Evolutionary conservation across 306 rosid genomes (phyloP).

Genomic region (Fagus sylvatica): DNA sequence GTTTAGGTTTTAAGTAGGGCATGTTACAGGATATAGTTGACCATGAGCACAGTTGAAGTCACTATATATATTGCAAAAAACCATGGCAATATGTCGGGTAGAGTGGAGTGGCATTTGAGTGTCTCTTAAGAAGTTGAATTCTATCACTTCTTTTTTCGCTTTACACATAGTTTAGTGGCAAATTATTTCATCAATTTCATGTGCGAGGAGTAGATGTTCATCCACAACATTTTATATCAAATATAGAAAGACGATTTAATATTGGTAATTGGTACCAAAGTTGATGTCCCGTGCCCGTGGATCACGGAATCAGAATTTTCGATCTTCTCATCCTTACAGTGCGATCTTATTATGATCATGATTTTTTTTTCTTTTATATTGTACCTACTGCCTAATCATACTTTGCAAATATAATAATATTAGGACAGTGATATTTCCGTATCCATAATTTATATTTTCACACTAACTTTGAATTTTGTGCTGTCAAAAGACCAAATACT

Average conservation of each 20-base stretch:
- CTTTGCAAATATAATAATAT: too few relatives aligned
- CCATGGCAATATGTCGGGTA: neutral
- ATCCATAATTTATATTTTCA: too few relatives aligned
- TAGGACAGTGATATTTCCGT: too few relatives aligned
- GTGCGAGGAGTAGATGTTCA: neutral
- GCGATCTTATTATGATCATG: too few relatives aligned
- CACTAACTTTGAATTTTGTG: too few relatives aligned
- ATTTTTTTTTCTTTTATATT: too few relatives aligned
- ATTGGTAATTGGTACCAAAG: neutral
- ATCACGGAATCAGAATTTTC: neutral
- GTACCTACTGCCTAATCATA: too few relatives aligned
- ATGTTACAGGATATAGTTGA: neutral
- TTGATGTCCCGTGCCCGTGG: neutral
- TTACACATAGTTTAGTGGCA: neutral
- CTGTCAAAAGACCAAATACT: too few relatives aligned
- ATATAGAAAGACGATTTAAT: neutral
- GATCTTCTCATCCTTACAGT: too few relatives aligned
- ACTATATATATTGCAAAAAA: neutral
- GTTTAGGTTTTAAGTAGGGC: neutral
- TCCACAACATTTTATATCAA: neutral
- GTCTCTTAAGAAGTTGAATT: neutral
- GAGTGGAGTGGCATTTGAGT: constrained; percentile 7
- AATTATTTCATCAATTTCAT: neutral
- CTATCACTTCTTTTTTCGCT: neutral
- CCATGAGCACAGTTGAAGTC: neutral